phyloP scores from a whole-genome alignment of 192 early-diverging fungal species.

The Nowakowskiella sp. region DNA sequence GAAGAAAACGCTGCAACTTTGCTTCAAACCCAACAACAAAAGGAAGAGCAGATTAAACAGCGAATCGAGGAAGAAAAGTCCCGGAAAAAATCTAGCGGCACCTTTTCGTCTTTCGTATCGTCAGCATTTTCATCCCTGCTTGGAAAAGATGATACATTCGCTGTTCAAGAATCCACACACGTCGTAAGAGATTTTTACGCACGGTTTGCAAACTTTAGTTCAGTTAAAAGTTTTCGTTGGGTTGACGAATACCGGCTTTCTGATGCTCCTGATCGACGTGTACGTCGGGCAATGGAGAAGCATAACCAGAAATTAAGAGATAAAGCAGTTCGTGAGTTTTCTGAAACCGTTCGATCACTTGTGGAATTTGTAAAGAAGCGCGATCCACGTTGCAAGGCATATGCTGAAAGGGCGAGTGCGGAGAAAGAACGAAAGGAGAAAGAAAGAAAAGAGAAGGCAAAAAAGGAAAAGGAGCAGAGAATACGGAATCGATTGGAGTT shows the following conservation, averaged over 20 bases:
- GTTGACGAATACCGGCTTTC: conserved; percentile 76
- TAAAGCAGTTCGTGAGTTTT: conserved; percentile 43
- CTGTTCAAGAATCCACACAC: conserved; percentile 14
- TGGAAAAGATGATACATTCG: conserved; percentile 28
- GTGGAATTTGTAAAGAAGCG: conserved; percentile 73
- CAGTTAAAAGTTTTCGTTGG: conserved; percentile 89
- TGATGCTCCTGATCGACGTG: conserved; percentile 72
- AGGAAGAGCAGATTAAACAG: too few relatives aligned
- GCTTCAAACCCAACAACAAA: too few relatives aligned
- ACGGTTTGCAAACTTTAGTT: conserved; percentile 72
- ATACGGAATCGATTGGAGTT: too few relatives aligned
- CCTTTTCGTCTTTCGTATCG: conserved; percentile 1
- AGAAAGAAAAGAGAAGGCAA: conserved; percentile 54
- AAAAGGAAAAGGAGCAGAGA: conserved; percentile 49
- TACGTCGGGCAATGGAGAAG: conserved; percentile 80
- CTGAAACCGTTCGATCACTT: conserved; percentile 48
- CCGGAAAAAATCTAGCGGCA: not conserved
- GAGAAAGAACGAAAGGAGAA: conserved; percentile 44
- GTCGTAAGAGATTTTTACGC: conserved; percentile 66
- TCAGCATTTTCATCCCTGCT: conserved; percentile 14
- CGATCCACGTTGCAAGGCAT: conserved; percentile 80
- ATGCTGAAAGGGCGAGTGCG: conserved; percentile 43
- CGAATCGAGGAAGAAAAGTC: too few relatives aligned
- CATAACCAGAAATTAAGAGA: conserved; percentile 84
- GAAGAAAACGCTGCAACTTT: conserved; percentile 24